Percentiles rank a stretch among this genome's conserved stretches.
Conservation (phyloP, 1,139 yeast genomes). For the Taphrina pruni region DNA sequence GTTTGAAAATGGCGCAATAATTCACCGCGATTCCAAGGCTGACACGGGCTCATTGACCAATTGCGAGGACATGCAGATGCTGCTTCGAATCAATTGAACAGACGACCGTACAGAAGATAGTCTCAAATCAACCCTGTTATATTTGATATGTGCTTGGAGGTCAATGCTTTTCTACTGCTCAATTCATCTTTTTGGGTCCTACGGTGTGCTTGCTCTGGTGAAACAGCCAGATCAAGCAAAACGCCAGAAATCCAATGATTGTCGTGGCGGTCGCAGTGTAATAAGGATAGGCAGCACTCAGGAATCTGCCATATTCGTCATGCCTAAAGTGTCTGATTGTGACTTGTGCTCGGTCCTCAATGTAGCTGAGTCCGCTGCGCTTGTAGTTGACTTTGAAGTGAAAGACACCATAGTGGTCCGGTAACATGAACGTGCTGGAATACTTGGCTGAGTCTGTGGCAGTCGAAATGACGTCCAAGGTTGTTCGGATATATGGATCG, state of each 20-base stretch:
- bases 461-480: slow-evolving; percentile 48
- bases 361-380: slow-evolving; percentile 75
- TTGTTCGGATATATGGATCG: slow-evolving; percentile 91
- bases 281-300: slow-evolving; percentile 85
- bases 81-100: too few relatives aligned
- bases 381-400: slow-evolving; percentile 81
- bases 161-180: neutral
- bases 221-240: slow-evolving; percentile 67
- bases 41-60: too few relatives aligned
- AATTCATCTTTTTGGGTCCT: slow-evolving; percentile 23
- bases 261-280: slow-evolving; percentile 73
- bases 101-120: too few relatives aligned
- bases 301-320: slow-evolving; percentile 88
- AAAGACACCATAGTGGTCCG: slow-evolving; percentile 97
- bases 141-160: neutral
- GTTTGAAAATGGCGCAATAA: neutral
- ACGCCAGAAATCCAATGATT: slow-evolving; percentile 73
- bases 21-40: too few relatives aligned
- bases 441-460: slow-evolving; percentile 56
- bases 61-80: neutral
- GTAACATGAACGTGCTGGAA: slow-evolving; percentile 67
- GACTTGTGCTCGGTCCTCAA: slow-evolving; percentile 70
- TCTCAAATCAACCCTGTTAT: too few relatives aligned
- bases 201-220: slow-evolving; percentile 17
- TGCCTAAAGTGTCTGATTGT: slow-evolving; percentile 94